Percentiles rank a stretch among this genome's conserved stretches.
phyloP scores from a whole-genome alignment of 2,329 filamentous ascomycete species.

The Diaporthe citri region DNA sequence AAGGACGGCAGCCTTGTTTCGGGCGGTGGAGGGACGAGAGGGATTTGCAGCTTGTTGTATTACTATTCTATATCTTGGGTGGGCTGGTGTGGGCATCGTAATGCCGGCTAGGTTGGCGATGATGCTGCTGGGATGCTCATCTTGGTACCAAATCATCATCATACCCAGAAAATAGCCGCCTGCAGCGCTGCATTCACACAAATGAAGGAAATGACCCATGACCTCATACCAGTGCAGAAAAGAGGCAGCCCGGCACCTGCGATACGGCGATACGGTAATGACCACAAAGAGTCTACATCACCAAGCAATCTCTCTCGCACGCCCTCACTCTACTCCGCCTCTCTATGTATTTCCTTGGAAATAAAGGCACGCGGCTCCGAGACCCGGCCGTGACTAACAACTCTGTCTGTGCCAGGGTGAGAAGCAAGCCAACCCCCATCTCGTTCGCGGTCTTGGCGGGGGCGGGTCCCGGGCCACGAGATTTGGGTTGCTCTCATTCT shows the following conservation, averaged over 20 bases:
- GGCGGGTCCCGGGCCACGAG: constrained; percentile 23
- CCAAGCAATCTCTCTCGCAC: constrained; percentile 19
- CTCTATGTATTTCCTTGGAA: not conserved
- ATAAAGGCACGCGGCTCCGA: constrained; percentile 5
- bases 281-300: constrained; percentile 9
- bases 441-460: constrained; percentile 26
- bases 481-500: constrained; percentile 4
- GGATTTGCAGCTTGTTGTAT: constrained; percentile 8
- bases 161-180: not conserved
- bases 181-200: not conserved
- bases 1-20: not conserved
- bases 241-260: constrained; percentile 15
- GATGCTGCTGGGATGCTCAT: constrained; percentile 16
- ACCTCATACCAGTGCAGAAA: not conserved
- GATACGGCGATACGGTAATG: constrained; percentile 10
- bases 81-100: constrained; percentile 8
- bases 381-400: not conserved
- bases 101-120: not conserved
- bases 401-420: not conserved
- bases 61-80: constrained; percentile 19
- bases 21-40: not conserved
- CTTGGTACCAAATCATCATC: not conserved
- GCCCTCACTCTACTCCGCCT: not conserved
- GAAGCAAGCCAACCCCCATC: not conserved
- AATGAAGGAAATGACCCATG: not conserved